phyloP scores from a whole-genome alignment of 768 basidiomycete genomes.

The Pleurotus eryngii region DNA sequence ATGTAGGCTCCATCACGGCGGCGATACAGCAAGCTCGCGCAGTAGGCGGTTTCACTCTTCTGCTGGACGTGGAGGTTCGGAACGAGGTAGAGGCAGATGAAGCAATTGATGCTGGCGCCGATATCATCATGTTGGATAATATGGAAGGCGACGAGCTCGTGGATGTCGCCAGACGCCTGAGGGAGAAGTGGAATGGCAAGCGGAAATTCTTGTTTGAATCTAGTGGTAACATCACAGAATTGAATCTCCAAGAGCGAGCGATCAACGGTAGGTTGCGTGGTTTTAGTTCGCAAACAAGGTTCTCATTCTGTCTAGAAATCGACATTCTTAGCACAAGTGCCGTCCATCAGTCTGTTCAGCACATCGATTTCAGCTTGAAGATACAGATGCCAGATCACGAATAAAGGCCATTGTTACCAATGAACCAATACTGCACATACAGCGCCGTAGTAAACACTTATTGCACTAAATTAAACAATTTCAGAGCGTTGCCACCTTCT shows the following conservation, averaged over 20 bases:
- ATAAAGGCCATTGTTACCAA: slow-evolving; percentile 5
- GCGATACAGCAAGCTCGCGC: slow-evolving; percentile 83
- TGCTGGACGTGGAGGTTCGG: slow-evolving; percentile 91
- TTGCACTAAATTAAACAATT: slow-evolving; percentile 54
- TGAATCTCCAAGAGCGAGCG: slow-evolving; percentile 74
- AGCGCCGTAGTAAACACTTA: slow-evolving; percentile 11
- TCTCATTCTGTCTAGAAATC: slow-evolving; percentile 55
- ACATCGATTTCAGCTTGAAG: slow-evolving; percentile 97
- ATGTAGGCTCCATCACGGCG: slow-evolving; percentile 79
- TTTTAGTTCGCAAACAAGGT: background rate
- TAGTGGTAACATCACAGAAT: slow-evolving; percentile 92
- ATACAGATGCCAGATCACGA: slow-evolving; percentile 62
- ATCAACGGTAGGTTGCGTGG: slow-evolving; percentile 63
- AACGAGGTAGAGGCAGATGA: slow-evolving; percentile 91
- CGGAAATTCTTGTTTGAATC: slow-evolving; percentile 89
- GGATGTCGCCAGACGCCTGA: slow-evolving; percentile 64
- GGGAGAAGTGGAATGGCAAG: slow-evolving; percentile 75
- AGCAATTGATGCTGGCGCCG: slow-evolving; percentile 94
- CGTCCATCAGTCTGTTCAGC: slow-evolving; percentile 89
- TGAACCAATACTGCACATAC: slow-evolving; percentile 6
- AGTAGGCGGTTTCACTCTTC: slow-evolving; percentile 88
- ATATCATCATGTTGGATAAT: slow-evolving; percentile 95
- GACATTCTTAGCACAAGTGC: slow-evolving; percentile 92
- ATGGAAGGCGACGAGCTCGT: slow-evolving; percentile 76
- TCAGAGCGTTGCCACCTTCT: slow-evolving; percentile 68